Conservation (phyloP, 1,284 basidiomycete genomes). For the Sanguinoderma infundibulare region DNA sequence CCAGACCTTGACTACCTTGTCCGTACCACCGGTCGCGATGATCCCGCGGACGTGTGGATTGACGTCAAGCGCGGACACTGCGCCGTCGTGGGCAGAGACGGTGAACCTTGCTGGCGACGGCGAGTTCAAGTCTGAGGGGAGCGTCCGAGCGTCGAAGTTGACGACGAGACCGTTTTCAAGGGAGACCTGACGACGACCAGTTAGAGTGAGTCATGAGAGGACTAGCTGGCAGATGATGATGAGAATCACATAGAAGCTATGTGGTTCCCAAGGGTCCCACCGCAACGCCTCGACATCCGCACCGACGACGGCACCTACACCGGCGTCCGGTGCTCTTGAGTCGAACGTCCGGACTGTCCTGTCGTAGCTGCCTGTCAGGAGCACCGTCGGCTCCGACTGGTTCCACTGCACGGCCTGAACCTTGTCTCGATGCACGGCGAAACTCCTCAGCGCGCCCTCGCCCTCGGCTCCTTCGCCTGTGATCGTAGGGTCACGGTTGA, state of each 20-base stretch:
- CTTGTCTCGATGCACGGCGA: slow-evolving; percentile 92
- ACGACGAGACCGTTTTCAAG: slow-evolving; percentile 92
- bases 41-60: slow-evolving; percentile 92
- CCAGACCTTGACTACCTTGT: slow-evolving; percentile 96
- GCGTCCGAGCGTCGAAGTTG: slow-evolving; percentile 88
- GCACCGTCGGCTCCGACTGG: slow-evolving; percentile 81
- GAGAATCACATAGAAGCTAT: slow-evolving; percentile 83
- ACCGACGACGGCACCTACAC: slow-evolving; percentile 80
- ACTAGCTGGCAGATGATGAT: slow-evolving; percentile 7
- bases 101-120: slow-evolving; percentile 84
- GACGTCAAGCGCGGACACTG: slow-evolving; percentile 90
- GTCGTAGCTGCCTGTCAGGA: slow-evolving; percentile 94
- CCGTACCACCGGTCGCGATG: slow-evolving; percentile 91
- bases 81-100: slow-evolving; percentile 93
- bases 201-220: background rate
- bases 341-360: slow-evolving; percentile 94
- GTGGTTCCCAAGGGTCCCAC: slow-evolving; percentile 95
- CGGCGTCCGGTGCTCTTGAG: slow-evolving; percentile 79
- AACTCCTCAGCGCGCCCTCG: slow-evolving; percentile 81
- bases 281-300: slow-evolving; percentile 92
- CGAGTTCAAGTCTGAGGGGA: slow-evolving; percentile 66
- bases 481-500: slow-evolving; percentile 70
- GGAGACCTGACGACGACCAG: slow-evolving; percentile 63
- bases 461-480: slow-evolving; percentile 49
- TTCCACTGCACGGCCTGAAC: slow-evolving; percentile 99